These are phyloP conservation scores for Juncus inflexus DNA, from an alignment of 176 grass and related monocot species.

Conservation along the genomic window DNA sequence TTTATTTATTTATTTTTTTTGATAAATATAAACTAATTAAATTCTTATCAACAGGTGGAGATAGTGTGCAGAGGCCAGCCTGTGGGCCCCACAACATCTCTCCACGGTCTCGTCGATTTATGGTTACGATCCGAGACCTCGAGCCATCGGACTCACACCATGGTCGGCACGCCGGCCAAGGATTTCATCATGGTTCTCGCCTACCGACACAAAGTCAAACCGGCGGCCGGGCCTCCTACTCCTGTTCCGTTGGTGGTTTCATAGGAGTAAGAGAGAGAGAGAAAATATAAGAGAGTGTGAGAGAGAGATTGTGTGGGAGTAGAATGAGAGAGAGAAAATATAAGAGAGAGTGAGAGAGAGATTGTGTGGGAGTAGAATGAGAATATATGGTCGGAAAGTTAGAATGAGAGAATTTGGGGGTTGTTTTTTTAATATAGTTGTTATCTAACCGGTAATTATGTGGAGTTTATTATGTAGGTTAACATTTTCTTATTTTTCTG, in stretches of 20 bases:
- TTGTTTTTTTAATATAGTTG: not conserved
- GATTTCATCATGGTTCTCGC: constrained; percentile 80
- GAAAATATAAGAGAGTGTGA: too few relatives aligned
- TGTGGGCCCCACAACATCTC: constrained; percentile 47
- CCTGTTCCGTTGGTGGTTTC: not conserved
- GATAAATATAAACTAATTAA: too few relatives aligned
- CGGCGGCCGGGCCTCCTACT: not conserved
- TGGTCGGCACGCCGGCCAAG: constrained; percentile 43
- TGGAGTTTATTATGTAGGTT: constrained; percentile 17
- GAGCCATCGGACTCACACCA: constrained; percentile 11
- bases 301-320: too few relatives aligned
- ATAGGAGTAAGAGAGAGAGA: not conserved
- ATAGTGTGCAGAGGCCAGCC: constrained; percentile 50
- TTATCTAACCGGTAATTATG: constrained; percentile 9
- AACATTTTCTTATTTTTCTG: constrained; percentile 21
- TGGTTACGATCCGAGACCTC: constrained; percentile 42
- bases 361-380: constrained; percentile 4
- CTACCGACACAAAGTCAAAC: constrained; percentile 44
- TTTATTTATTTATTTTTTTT: too few relatives aligned
- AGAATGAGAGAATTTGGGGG: not conserved
- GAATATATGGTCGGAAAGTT: constrained; percentile 16
- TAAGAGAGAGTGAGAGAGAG: not conserved
- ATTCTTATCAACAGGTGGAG: constrained; percentile 44
- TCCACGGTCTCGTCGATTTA: constrained; percentile 46
- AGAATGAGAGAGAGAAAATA: not conserved